These are phyloP conservation scores for Apiospora koreana DNA, from an alignment of 2,329 filamentous ascomycete species.

Conservation along the genomic window DNA sequence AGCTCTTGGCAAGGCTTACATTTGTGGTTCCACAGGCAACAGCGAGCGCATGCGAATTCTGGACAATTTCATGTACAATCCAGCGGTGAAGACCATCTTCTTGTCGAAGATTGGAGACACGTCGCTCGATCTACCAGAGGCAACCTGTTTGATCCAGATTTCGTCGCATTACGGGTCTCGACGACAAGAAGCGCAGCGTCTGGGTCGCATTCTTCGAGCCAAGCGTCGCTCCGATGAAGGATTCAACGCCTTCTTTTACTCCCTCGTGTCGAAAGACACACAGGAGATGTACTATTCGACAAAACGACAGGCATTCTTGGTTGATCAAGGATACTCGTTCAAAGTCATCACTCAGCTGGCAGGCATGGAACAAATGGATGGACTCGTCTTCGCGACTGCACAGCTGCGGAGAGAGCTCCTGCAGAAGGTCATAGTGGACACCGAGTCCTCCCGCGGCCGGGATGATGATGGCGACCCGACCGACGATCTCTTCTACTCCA, in stretches of 20 bases:
- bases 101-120: conserved; percentile 98
- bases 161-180: conserved; percentile 97
- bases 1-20: conserved; percentile 83
- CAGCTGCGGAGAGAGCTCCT: conserved; percentile 83
- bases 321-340: conserved; percentile 98
- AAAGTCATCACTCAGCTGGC: conserved; percentile 97
- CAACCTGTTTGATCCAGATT: conserved; percentile 95
- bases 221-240: conserved; percentile 97
- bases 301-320: conserved; percentile 93
- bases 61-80: conserved; percentile 94
- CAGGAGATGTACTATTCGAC: conserved; percentile 98
- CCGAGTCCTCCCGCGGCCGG: conserved; percentile 63
- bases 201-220: conserved; percentile 90
- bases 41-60: conserved; percentile 83
- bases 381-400: conserved; percentile 77
- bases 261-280: conserved; percentile 94
- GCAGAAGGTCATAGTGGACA: conserved; percentile 85
- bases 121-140: conserved; percentile 94
- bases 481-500: conserved; percentile 40
- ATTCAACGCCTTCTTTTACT: conserved; percentile 99
- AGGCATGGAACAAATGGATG: conserved; percentile 82
- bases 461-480: conserved; percentile 70
- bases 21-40: conserved; percentile 87
- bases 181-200: conserved; percentile 90
- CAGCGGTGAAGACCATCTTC: conserved; percentile 88